phyloP scores from a whole-genome alignment of 208 protist species.

The Tetramitus jugosus region DNA sequence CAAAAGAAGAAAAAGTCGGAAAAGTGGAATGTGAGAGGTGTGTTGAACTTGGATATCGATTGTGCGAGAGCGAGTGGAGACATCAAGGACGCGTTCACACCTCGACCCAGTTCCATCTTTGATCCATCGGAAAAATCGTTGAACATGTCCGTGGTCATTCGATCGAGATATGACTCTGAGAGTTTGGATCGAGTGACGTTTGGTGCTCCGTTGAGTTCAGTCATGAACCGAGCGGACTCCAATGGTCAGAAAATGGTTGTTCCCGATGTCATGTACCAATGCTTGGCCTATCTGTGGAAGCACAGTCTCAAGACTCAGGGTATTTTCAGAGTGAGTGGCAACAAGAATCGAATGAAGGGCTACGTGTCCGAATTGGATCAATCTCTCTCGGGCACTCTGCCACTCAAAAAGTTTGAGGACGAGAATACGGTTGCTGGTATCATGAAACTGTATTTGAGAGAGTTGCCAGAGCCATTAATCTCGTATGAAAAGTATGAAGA shows the following conservation, averaged over 20 bases:
- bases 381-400: not conserved
- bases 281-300: not conserved
- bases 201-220: not conserved
- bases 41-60: no score
- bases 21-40: no score
- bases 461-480: slow-evolving; percentile 5
- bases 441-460: slow-evolving; percentile 20
- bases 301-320: slow-evolving; percentile 6
- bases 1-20: no score
- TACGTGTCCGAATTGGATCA: not conserved
- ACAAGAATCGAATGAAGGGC: slow-evolving; percentile 7
- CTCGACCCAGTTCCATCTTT: no score
- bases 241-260: not conserved
- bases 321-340: slow-evolving; percentile 3
- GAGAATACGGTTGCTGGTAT: not conserved
- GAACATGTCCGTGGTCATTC: no score
- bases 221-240: not conserved
- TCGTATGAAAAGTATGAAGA: not conserved
- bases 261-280: slow-evolving; percentile 2
- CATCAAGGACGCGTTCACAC: no score
- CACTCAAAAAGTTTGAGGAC: not conserved
- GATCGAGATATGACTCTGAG: not conserved
- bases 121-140: no score
- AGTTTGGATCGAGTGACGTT: not conserved
- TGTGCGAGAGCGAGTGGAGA: no score